Evolutionary conservation across 2,329 filamentous ascomycete genomes (phyloP).

Genomic region (Penicillium sp.): DNA sequence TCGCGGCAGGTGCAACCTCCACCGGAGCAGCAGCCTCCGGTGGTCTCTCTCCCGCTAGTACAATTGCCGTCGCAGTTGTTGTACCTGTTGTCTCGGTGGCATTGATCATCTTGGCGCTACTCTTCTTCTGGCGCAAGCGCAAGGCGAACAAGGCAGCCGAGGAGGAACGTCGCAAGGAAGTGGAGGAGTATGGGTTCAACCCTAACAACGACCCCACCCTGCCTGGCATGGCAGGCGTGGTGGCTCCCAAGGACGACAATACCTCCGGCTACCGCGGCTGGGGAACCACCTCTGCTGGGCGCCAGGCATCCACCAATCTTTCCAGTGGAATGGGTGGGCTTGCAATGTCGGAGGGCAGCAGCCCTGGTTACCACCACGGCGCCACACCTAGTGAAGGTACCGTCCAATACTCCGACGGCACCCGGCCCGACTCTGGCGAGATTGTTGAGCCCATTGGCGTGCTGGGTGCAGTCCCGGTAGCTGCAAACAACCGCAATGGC

Average conservation of each 20-base stretch:
- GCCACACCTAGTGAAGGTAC: slow-evolving; percentile 65
- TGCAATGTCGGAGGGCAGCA: slow-evolving; percentile 70
- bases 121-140: slow-evolving; percentile 85
- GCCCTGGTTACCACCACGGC: slow-evolving; percentile 52
- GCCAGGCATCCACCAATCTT: slow-evolving; percentile 86
- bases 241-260: slow-evolving; percentile 67
- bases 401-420: slow-evolving; percentile 60
- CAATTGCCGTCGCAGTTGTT: slow-evolving; percentile 88
- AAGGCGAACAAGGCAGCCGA: slow-evolving; percentile 82
- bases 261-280: slow-evolving; percentile 87
- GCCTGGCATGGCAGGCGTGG: slow-evolving; percentile 52
- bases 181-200: slow-evolving; percentile 96
- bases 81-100: slow-evolving; percentile 89
- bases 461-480: slow-evolving; percentile 66
- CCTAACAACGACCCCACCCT: slow-evolving; percentile 92
- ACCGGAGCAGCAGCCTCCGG: slow-evolving; percentile 24
- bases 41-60: slow-evolving; percentile 55
- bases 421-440: slow-evolving; percentile 60
- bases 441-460: slow-evolving; percentile 80
- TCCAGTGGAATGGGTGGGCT: slow-evolving; percentile 67
- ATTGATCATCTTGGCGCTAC: slow-evolving; percentile 69
- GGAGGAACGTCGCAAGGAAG: slow-evolving; percentile 88
- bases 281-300: slow-evolving; percentile 75
- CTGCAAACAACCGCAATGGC: slow-evolving; percentile 61
- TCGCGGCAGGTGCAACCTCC: slow-evolving; percentile 28